A percentile compares a stretch with the other conserved stretches of the same genome.
Evolutionary conservation across 2,329 filamentous ascomycete species (phyloP).

Genomic region (Exophiala mesophila): DNA sequence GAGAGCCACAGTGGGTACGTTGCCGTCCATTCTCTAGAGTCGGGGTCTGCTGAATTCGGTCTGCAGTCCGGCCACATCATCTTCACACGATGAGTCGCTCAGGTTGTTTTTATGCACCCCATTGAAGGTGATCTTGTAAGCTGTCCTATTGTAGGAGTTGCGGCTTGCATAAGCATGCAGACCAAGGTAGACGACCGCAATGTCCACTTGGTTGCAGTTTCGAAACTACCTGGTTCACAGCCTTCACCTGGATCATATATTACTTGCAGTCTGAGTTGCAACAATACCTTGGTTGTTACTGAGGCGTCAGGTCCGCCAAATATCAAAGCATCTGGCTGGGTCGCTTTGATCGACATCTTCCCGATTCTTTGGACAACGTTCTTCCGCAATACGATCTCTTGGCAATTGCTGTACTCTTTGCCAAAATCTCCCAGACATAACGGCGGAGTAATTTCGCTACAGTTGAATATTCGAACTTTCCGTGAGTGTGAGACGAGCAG

Average conservation of each 20-base stretch:
- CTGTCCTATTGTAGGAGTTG: slow-evolving; percentile 2
- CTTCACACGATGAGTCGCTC: slow-evolving; percentile 3
- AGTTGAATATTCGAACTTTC: slow-evolving; percentile 5
- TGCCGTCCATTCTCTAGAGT: slow-evolving; percentile 3
- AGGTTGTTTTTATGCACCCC: neutral
- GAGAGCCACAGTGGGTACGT: slow-evolving; percentile 5
- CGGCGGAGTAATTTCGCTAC: slow-evolving; percentile 2
- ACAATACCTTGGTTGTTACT: slow-evolving; percentile 1
- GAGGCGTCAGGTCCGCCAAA: neutral
- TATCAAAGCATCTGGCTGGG: slow-evolving; percentile 1
- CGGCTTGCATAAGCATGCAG: slow-evolving; percentile 2
- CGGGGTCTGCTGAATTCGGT: neutral
- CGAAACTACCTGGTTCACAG: neutral
- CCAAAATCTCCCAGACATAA: neutral
- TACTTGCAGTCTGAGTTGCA: neutral
- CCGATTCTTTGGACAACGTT: slow-evolving; percentile 1
- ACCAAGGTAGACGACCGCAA: slow-evolving; percentile 6
- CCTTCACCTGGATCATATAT: neutral
- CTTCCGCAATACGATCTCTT: neutral
- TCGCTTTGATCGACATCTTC: slow-evolving; percentile 2
- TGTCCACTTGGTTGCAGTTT: slow-evolving; percentile 3
- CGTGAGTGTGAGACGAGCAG: slow-evolving; percentile 3
- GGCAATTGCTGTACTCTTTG: neutral
- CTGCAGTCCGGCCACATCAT: slow-evolving; percentile 3
- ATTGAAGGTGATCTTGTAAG: neutral